phyloP scores from a whole-genome alignment of 2,329 filamentous ascomycete species.

The Trichophyton benhamiae region DNA sequence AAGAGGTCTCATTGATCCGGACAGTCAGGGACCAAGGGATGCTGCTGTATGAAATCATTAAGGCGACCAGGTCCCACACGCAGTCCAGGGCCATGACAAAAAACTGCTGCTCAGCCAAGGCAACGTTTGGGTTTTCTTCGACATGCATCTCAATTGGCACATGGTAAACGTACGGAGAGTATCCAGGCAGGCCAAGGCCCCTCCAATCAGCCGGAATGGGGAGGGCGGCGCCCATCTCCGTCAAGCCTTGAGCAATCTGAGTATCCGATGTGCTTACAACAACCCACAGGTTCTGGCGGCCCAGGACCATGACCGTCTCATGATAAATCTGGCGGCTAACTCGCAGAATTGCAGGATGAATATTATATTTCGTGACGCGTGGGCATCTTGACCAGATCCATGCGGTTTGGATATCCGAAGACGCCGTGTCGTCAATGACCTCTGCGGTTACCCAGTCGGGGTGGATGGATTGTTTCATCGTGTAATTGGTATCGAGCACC shows the following conservation, averaged over 20 bases:
- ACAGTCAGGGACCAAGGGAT: not conserved
- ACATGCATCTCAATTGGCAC: not conserved
- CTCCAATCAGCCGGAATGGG: not conserved
- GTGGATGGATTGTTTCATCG: not conserved
- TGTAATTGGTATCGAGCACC: not conserved
- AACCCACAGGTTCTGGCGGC: conserved; percentile 2
- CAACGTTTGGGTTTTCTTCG: not conserved
- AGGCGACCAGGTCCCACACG: not conserved
- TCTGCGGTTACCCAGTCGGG: not conserved
- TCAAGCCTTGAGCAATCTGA: not conserved
- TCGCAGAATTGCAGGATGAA: not conserved
- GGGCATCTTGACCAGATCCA: not conserved
- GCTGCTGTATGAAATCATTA: not conserved
- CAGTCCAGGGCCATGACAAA: not conserved
- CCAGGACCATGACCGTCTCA: not conserved
- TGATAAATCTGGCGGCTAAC: conserved; percentile 1
- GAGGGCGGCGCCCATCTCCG: not conserved
- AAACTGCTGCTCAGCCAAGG: not conserved
- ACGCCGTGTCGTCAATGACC: not conserved
- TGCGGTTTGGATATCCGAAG: not conserved
- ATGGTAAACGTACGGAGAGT: not conserved
- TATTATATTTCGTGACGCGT: not conserved
- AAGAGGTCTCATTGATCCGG: not conserved
- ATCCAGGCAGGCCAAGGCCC: not conserved
- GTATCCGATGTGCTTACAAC: not conserved